phyloP scores from a whole-genome alignment of 192 early-diverging fungal genomes.

The Coemansia pectinata region DNA sequence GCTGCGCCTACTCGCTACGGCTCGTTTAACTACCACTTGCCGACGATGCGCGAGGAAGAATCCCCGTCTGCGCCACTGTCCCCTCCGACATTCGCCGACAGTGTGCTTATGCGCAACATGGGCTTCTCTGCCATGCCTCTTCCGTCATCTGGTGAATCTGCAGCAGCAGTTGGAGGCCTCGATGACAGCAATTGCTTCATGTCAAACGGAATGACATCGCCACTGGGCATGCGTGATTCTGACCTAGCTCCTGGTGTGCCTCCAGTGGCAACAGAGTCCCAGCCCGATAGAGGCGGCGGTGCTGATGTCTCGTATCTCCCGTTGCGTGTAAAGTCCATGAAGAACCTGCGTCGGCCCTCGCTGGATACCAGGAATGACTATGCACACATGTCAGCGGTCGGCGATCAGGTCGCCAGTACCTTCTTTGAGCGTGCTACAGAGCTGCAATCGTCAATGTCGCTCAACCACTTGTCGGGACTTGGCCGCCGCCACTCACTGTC shows the following conservation, averaged over 20 bases:
- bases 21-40: constrained; percentile 33
- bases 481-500: constrained; percentile 49
- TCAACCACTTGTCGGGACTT: constrained; percentile 22
- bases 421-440: constrained; percentile 29
- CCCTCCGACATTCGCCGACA: constrained; percentile 11
- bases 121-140: constrained; percentile 19
- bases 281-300: background rate
- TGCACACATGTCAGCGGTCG: background rate
- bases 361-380: constrained; percentile 19
- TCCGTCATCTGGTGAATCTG: background rate
- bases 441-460: constrained; percentile 21
- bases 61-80: constrained; percentile 5
- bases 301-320: constrained; percentile 13
- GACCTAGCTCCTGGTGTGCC: background rate
- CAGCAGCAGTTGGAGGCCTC: background rate
- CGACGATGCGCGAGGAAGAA: constrained; percentile 51
- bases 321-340: constrained; percentile 34
- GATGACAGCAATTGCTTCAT: background rate
- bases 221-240: constrained; percentile 12
- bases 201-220: constrained; percentile 9
- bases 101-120: constrained; percentile 43
- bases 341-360: constrained; percentile 39
- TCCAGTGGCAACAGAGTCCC: background rate
- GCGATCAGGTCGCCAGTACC: constrained; percentile 16
- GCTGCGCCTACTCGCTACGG: constrained; percentile 21